Conservation (phyloP, 192 early-diverging fungal species). For the Paraglomus brasilianum region DNA sequence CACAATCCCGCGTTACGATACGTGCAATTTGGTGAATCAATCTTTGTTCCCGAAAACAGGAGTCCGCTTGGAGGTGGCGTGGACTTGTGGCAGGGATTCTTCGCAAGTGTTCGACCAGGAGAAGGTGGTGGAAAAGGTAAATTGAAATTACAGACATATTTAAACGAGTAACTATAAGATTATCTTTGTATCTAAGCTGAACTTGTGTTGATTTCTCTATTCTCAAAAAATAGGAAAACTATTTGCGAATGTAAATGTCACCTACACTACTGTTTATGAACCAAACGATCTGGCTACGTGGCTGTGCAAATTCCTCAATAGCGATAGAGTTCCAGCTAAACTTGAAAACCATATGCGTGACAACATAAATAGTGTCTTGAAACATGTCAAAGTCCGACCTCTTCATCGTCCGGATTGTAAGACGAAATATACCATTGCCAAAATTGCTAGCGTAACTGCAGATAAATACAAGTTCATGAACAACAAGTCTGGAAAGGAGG, state of each 20-base stretch:
- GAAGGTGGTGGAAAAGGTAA: constrained; percentile 34
- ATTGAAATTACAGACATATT: neutral
- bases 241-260: constrained; percentile 29
- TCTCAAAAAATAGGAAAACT: neutral
- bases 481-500: constrained; percentile 44
- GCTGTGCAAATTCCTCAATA: neutral
- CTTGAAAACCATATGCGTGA: neutral
- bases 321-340: neutral
- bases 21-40: constrained; percentile 35
- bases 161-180: neutral
- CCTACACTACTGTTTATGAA: constrained; percentile 23
- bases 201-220: too few relatives aligned
- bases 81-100: constrained; percentile 84
- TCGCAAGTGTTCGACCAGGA: constrained; percentile 73
- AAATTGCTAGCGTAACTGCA: constrained; percentile 2
- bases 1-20: constrained; percentile 37
- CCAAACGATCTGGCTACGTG: neutral
- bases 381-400: neutral
- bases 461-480: neutral
- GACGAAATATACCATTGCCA: neutral
- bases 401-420: constrained; percentile 23
- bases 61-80: constrained; percentile 60
- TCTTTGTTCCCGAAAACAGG: constrained; percentile 26
- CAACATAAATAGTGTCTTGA: neutral
- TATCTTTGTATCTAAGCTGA: neutral